Percentiles rank a stretch among this genome's conserved stretches.
phyloP scores from a whole-genome alignment of 768 basidiomycete species.

The Tulasnella sp. region DNA sequence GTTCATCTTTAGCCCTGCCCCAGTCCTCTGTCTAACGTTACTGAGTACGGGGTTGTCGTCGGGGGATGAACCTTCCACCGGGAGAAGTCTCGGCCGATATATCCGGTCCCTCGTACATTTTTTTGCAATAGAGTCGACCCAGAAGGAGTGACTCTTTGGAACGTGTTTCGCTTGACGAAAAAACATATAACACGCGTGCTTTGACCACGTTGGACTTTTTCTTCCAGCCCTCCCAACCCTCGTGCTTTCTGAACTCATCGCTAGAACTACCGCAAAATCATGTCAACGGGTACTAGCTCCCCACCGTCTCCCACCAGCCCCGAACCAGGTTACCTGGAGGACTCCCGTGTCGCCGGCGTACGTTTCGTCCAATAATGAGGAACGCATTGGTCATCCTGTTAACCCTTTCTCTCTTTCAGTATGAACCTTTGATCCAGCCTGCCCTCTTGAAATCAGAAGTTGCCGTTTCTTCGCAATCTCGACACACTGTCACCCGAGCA shows the following conservation, averaged over 20 bases:
- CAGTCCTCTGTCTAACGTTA: too few species aligned
- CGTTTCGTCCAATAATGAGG: neutral
- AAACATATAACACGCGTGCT: too few species aligned
- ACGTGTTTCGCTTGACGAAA: too few species aligned
- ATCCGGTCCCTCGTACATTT: too few species aligned
- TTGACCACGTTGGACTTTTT: neutral
- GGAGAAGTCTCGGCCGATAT: too few species aligned
- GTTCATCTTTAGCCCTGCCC: too few species aligned
- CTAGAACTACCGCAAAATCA: neutral
- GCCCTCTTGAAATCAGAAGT: slow-evolving; percentile 83
- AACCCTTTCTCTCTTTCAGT: slow-evolving; percentile 34
- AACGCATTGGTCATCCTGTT: neutral
- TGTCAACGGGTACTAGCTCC: neutral
- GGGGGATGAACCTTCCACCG: too few species aligned
- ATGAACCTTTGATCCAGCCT: slow-evolving; percentile 93
- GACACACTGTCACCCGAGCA: slow-evolving; percentile 64
- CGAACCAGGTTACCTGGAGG: neutral
- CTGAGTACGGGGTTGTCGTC: too few species aligned
- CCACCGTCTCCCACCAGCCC: neutral
- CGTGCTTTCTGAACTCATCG: neutral
- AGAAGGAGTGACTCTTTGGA: too few species aligned
- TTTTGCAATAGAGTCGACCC: too few species aligned
- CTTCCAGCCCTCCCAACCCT: neutral
- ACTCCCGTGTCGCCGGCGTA: slow-evolving; percentile 11
- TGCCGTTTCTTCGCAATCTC: slow-evolving; percentile 47